These are phyloP conservation scores for Aspergillus carbonarius DNA, from an alignment of 2,329 filamentous ascomycete species.

Conservation along the genomic window DNA sequence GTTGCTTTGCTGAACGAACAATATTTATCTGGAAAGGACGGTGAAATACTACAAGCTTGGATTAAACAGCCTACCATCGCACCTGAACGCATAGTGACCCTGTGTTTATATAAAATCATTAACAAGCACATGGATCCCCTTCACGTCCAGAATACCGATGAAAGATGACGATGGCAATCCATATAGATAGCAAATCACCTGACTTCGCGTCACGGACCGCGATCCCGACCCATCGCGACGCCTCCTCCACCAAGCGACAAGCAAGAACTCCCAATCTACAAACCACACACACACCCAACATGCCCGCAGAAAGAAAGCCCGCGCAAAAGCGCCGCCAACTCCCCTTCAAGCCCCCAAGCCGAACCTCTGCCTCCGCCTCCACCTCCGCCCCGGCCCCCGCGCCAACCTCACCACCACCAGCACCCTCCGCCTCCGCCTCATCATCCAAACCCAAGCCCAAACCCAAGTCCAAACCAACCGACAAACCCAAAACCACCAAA, in stretches of 20 bases:
- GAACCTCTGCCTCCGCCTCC: slow-evolving; percentile 27
- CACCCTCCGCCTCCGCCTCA: slow-evolving; percentile 14
- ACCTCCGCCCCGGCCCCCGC: slow-evolving; percentile 24
- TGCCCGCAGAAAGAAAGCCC: slow-evolving; percentile 31
- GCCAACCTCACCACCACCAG: slow-evolving; percentile 18
- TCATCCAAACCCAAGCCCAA: slow-evolving; percentile 12
- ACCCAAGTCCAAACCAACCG: not conserved
- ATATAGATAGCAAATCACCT: slow-evolving; percentile 12
- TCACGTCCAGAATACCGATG: too few species aligned
- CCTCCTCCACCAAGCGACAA: not conserved
- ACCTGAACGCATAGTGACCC: too few species aligned
- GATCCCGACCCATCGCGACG: slow-evolving; percentile 4
- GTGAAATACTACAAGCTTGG: too few species aligned
- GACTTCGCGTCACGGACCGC: slow-evolving; percentile 19
- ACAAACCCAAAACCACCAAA: slow-evolving; percentile 9
- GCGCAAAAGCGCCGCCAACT: slow-evolving; percentile 39
- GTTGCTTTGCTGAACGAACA: not conserved
- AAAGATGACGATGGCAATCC: not conserved
- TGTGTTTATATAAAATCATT: too few species aligned
- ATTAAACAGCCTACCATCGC: too few species aligned
- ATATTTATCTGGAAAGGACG: too few species aligned
- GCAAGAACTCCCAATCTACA: not conserved
- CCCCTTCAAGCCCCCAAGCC: slow-evolving; percentile 48
- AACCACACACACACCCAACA: slow-evolving; percentile 10
- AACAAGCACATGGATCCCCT: too few species aligned